Base-by-base conservation (phyloP, 331 rosid species). In the Rhamnella rubrinervis region DNA sequence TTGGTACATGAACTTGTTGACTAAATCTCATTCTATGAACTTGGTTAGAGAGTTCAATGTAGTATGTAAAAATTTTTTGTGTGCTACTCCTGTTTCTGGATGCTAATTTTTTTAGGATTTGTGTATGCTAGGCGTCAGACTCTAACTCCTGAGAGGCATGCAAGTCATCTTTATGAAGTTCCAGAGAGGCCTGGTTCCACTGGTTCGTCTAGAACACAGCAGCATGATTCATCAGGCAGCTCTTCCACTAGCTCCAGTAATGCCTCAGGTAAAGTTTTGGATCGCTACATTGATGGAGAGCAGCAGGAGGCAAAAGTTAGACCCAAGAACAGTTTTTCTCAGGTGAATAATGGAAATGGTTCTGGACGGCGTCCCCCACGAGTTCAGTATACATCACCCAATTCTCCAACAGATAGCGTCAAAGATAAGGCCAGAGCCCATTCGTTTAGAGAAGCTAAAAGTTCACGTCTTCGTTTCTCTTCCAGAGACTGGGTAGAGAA, bases 231-330 rank as follows among this genome's bases (percentile, higher is more conserved):
- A 35, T 89, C 97, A 38, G 92, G 91, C 59, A 87, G 78, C 87
- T 87, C 95, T 61, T 87, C 99, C 69, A 84, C 83, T 50, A 67
- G 83, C 71, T 91, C 95, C 57, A 87, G 96, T 84, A 85, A 80
- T 79, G 61, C 78, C 65, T 88, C 97, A 4, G 75, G 86, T 70
- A 88, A 80, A 70, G 55, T 87, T 68, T 72, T 91, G 68, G 97
- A 91, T 76, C 95, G 97, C 71, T 95, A 80, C 72, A 91, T 95
- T 63, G 99, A 91, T 44, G 97, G 96, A 69, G 99, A 95, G 77
- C 97, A 86, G 82, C 91, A 81, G 67, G 85, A 82, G 70, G 92
- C 78, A 71, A 78, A 72, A 51, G 75, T 72, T 66, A 84, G 71
- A 63, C 60, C 79, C n/a, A 74, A 78, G 71, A 81, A 59, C 77